These are phyloP conservation scores for Dioscorea zingiberensis DNA, from an alignment of 106 monocot species.

Conservation along the genomic window DNA sequence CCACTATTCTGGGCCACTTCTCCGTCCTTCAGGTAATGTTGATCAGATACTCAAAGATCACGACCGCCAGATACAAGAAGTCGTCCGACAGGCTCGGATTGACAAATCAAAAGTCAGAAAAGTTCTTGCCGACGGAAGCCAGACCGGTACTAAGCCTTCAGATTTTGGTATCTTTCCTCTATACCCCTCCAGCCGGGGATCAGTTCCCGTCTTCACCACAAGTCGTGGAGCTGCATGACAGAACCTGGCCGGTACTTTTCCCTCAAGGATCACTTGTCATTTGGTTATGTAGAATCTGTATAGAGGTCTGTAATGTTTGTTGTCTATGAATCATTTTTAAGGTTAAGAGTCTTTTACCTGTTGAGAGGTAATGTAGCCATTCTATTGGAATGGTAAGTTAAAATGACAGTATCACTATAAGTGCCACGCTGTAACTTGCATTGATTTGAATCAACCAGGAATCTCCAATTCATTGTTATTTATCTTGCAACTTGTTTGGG, in stretches of 20 bases:
- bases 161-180: slow-evolving; percentile 42
- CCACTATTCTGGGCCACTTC: slow-evolving; percentile 79
- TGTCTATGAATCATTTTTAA: neutral
- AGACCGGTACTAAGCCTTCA: slow-evolving; percentile 27
- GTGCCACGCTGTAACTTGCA: too few species aligned
- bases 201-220: slow-evolving; percentile 46
- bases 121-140: slow-evolving; percentile 32
- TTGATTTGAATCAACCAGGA: too few species aligned
- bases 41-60: slow-evolving; percentile 95
- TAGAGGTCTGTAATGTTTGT: slow-evolving; percentile 1
- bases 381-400: neutral
- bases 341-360: slow-evolving; percentile 3
- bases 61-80: slow-evolving; percentile 84
- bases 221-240: slow-evolving; percentile 27
- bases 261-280: too few species aligned
- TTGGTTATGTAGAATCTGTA: neutral
- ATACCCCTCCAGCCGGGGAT: slow-evolving; percentile 60
- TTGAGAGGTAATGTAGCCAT: slow-evolving; percentile 5
- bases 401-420: too few species aligned
- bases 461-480: too few species aligned
- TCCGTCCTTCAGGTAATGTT: slow-evolving; percentile 51
- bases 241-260: neutral
- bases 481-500: too few species aligned
- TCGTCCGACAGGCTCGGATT: slow-evolving; percentile 47
- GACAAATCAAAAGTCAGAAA: slow-evolving; percentile 60